These are phyloP conservation scores for Hondaea fermentalgiana DNA, from an alignment of 108 stramenopile species.

Conservation along the genomic window DNA sequence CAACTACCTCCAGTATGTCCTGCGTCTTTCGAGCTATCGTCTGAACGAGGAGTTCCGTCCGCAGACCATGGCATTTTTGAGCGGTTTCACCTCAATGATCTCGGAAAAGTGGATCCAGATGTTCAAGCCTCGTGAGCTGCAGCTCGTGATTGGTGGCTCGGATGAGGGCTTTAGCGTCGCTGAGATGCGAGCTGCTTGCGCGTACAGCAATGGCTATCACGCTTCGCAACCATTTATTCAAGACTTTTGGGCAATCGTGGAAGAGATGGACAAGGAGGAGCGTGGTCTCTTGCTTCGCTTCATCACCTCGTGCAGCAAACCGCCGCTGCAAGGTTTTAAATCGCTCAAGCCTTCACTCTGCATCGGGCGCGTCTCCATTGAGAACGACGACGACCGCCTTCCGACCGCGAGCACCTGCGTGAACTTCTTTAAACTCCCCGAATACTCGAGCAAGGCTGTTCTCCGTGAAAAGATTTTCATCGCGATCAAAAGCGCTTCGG, in stretches of 20 bases:
- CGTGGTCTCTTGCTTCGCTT: constrained; percentile 81
- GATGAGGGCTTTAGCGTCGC: constrained; percentile 76
- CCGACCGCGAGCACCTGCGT: constrained; percentile 88
- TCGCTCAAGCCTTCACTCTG: constrained; percentile 73
- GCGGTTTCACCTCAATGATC: constrained; percentile 87
- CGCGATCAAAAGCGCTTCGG: constrained; percentile 84
- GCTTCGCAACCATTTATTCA: constrained; percentile 76
- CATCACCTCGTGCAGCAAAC: constrained; percentile 85
- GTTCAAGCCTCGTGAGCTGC: constrained; percentile 84
- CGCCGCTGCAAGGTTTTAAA: constrained; percentile 86
- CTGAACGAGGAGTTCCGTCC: constrained; percentile 70
- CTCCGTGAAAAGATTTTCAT: constrained; percentile 80
- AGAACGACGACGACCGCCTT: constrained; percentile 53
- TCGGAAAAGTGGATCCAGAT: constrained; percentile 85
- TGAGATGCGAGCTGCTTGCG: constrained; percentile 63
- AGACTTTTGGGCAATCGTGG: constrained; percentile 76
- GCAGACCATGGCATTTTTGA: constrained; percentile 79
- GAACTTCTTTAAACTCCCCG: constrained; percentile 93
- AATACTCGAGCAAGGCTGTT: constrained; percentile 65
- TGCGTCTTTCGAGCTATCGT: constrained; percentile 74
- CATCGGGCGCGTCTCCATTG: constrained; percentile 71
- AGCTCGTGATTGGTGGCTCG: constrained; percentile 88
- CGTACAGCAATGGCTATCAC: constrained; percentile 88
- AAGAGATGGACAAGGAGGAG: constrained; percentile 68
- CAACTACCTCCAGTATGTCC: constrained; percentile 84